Conservation (phyloP, 495 filamentous ascomycete genomes). For the Bacidia gigantensis region DNA sequence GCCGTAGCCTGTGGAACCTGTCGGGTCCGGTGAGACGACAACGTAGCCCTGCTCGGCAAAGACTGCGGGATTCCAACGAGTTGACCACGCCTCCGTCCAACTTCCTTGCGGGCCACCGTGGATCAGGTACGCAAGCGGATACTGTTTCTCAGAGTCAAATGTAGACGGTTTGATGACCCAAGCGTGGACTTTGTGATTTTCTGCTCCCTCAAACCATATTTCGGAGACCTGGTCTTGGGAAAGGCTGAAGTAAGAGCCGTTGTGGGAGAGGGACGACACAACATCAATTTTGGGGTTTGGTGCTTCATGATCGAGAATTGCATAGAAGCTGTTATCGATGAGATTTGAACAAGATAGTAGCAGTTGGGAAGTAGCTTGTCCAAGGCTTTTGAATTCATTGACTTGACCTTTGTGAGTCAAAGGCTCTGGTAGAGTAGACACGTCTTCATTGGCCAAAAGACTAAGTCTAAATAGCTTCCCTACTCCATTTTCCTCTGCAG, state of each 20-base stretch:
- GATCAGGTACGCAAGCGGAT: constrained; percentile 71
- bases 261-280: constrained; percentile 49
- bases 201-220: constrained; percentile 54
- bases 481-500: constrained; percentile 52
- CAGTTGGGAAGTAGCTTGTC: constrained; percentile 34
- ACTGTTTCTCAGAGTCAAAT: constrained; percentile 59
- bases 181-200: constrained; percentile 57
- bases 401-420: constrained; percentile 51
- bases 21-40: constrained; percentile 77
- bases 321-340: constrained; percentile 55
- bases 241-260: constrained; percentile 59
- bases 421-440: constrained; percentile 36
- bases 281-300: constrained; percentile 25
- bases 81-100: constrained; percentile 75
- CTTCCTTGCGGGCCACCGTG: constrained; percentile 83
- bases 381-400: constrained; percentile 39
- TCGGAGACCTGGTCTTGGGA: constrained; percentile 46
- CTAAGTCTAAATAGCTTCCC: constrained; percentile 51
- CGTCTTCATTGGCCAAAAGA: constrained; percentile 31
- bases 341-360: constrained; percentile 53
- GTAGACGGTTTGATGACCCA: constrained; percentile 68
- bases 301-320: constrained; percentile 39
- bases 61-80: constrained; percentile 80
- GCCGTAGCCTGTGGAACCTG: constrained; percentile 75
- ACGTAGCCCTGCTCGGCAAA: constrained; percentile 85